Base-by-base conservation (phyloP, 371 early-diverging fungal genomes). In the Parasitella parasitica region DNA sequence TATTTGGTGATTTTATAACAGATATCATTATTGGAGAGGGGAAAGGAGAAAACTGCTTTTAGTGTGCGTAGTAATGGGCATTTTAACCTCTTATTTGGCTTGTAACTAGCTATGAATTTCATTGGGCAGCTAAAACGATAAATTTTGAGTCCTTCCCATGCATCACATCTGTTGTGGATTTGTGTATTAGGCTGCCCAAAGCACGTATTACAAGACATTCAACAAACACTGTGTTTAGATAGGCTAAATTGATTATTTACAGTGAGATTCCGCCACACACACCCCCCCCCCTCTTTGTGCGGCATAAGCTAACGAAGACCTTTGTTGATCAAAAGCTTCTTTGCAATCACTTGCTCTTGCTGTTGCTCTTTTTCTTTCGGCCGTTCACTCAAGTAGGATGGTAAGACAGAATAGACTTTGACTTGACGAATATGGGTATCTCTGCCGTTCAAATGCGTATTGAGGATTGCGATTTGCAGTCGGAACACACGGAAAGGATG, bases 391-490 rank as follows among this genome's bases (percentile, higher is more conserved):
- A 49, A 49, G 28, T 49, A 16, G 13, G 49, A 88, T 76, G 76
- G 66, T 22, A 76, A 76, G 3, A 89, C 79, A 0, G 85, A 80
- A 49, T 81, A 86, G 0, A 94, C 71, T 62, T 89, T 92, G 24
- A 94, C 57, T 58, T 88, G 88, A 34, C 97, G 85, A 20, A 98
- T 78, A 59, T 95, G 95, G 0, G 94, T 93, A 70, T 98, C 97
- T 57, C 91, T 86, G 39, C 98, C 98, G 61, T 93, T 92, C 57
- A 91, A 89, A 61, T 95, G 93, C 64, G 97, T 97, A 15, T 77
- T 71, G 1, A 91, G 71, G n/a, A 98, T 75, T 5, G 89, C 87
- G 24, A 98, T 75, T 57, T 92, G 93, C 34, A 98, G 54, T 26
- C 83, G 54, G 56, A 84, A 82, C 0, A 86, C 72, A 20, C 83